A percentile compares a stretch with the other conserved stretches of the same genome.
phyloP scores from a whole-genome alignment of 2,329 filamentous ascomycete genomes.

The Orbilia oligospora region DNA sequence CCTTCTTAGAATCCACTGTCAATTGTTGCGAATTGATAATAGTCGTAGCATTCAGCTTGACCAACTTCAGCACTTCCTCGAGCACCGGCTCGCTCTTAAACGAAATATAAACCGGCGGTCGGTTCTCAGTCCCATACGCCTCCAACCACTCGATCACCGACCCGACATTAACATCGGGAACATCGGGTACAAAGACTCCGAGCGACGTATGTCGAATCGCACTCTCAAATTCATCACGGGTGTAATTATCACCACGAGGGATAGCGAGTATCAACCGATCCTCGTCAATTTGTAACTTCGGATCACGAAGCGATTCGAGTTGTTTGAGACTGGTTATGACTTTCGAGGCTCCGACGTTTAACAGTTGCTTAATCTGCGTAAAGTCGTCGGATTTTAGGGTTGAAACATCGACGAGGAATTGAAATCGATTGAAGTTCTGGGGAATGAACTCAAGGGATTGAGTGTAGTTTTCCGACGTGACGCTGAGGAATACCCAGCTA shows the following conservation, averaged over 20 bases:
- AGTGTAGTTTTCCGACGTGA: conserved; percentile 70
- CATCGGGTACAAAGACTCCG: conserved; percentile 63
- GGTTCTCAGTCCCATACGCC: conserved; percentile 69
- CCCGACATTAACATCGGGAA: conserved; percentile 68
- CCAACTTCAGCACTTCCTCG: conserved; percentile 67
- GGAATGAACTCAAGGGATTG: conserved; percentile 72
- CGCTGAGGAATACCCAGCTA: conserved; percentile 72
- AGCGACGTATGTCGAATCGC: conserved; percentile 63
- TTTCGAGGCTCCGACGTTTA: conserved; percentile 87
- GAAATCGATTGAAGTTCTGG: conserved; percentile 72
- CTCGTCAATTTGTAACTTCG: conserved; percentile 69
- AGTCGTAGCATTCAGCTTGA: conserved; percentile 73
- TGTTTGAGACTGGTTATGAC: conserved; percentile 84
- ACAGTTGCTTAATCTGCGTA: conserved; percentile 79
- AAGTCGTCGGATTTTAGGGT: conserved; percentile 77
- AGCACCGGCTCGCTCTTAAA: conserved; percentile 67
- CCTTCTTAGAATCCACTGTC: conserved; percentile 76
- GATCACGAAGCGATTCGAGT: conserved; percentile 71
- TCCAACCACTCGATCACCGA: conserved; percentile 69
- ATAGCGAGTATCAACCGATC: conserved; percentile 74
- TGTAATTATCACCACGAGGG: conserved; percentile 64
- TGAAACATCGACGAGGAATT: conserved; percentile 83
- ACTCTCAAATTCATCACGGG: conserved; percentile 62
- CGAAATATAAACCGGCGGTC: conserved; percentile 71
- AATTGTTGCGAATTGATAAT: conserved; percentile 80